Percentiles rank a stretch among this genome's conserved stretches.
phyloP scores from a whole-genome alignment of 2,329 filamentous ascomycete genomes.

The Venturia oleaginea region DNA sequence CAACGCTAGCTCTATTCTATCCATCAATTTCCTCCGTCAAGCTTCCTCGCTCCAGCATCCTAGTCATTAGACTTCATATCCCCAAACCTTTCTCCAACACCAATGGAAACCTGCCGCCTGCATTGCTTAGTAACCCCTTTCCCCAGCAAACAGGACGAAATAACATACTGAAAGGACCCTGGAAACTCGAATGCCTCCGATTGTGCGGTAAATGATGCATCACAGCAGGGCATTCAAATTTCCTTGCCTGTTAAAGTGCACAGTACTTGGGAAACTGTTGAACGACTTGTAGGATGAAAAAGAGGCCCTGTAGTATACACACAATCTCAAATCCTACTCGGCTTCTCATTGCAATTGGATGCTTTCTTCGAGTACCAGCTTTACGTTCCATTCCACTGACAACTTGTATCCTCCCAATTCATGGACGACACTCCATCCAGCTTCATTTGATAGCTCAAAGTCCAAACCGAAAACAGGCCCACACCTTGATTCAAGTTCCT shows the following conservation, averaged over 20 bases:
- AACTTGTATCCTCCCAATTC: too few species aligned
- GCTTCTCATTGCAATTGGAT: too few species aligned
- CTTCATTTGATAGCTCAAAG: neutral
- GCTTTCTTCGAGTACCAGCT: too few species aligned
- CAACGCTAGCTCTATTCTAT: slow-evolving; percentile 3
- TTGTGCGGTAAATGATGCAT: neutral
- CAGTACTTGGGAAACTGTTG: too few species aligned
- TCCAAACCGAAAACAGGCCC: neutral
- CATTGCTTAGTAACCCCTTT: too few species aligned
- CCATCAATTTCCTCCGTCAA: neutral
- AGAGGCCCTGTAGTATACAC: too few species aligned
- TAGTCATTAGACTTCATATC: neutral
- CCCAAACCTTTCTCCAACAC: neutral
- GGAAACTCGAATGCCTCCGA: neutral
- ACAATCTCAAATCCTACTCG: too few species aligned
- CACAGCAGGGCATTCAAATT: too few species aligned
- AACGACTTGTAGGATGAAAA: too few species aligned
- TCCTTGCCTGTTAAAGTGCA: too few species aligned
- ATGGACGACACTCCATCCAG: too few species aligned
- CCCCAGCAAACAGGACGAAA: neutral
- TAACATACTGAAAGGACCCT: neutral
- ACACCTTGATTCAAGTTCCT: neutral
- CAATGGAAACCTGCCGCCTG: neutral
- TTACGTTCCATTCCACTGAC: too few species aligned
- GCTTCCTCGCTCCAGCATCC: neutral